Evolutionary conservation across 2,329 filamentous ascomycete genomes (phyloP), one percentile per base, ranked within the genome.

Genomic region (Truncatella angustata): DNA sequence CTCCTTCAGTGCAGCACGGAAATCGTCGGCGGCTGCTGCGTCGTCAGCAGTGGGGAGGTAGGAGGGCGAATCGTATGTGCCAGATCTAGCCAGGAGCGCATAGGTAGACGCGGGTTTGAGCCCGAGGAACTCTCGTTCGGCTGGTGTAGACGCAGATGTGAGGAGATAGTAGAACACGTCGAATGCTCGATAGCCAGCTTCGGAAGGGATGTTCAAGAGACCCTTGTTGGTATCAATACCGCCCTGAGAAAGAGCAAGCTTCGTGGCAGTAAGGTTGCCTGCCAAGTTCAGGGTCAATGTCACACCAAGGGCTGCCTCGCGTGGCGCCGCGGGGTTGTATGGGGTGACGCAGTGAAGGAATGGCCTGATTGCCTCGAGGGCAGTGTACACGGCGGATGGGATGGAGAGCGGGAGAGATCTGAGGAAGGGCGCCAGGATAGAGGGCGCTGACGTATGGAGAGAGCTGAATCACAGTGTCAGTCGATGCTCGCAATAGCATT

Each of bases 101-200:
- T 97, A 99, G 39, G 82, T 79, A 4, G 89, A 87, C 3, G 90
- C 83, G 7, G 85, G 78, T 70, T 91, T 88, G 26, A 99, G 80
- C 23, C 88, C 85, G 12, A 99, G 75, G 55, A 92, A 96, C 66
- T 97, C 93, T 51, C 91, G 81, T 72, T 99, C 94, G 2, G 91
- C 87, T 4, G 88, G 85, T 1, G 90, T 94, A 0, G 94, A 96
- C 1, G 90, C 88, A n/a, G 89, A 91, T 0, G 92, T 95, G 37
- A 97, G 79, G 1, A 99, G 83, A 63, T 97, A 97, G 73, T 99
- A 97, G 66, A 99, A 97, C 46, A 96, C 94, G 65, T 99, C 93
- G 61, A 99, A 99, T 3, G 93, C 94, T 56, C 94, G 86, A 70
- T 91, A 91, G 11, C 94, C 94, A 5, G 84, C 66, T 65, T 96